Evolutionary conservation across 2,329 filamentous ascomycete species (phyloP).

Genomic region (Onygenales sp.): DNA sequence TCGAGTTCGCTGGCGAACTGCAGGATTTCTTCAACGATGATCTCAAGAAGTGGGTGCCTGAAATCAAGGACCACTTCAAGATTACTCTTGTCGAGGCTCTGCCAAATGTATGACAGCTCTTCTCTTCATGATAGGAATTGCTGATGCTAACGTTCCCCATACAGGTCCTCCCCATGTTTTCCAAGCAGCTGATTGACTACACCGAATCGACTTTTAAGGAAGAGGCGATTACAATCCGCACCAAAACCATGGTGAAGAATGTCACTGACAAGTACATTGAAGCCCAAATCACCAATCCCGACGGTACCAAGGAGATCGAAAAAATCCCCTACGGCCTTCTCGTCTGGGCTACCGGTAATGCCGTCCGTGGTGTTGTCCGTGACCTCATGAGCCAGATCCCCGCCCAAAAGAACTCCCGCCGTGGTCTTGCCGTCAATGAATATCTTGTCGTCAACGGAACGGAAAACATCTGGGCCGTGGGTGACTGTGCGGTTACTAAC

Average conservation of each 20-base stretch:
- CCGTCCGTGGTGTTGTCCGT: slow-evolving; percentile 76
- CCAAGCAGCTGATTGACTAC: slow-evolving; percentile 98
- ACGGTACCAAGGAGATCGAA: slow-evolving; percentile 74
- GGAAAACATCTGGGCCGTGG: slow-evolving; percentile 95
- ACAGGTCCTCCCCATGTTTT: slow-evolving; percentile 83
- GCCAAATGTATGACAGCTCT: slow-evolving; percentile 57
- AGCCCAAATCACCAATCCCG: slow-evolving; percentile 70
- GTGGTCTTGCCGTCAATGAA: slow-evolving; percentile 93
- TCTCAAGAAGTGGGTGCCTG: slow-evolving; percentile 94
- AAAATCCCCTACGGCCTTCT: slow-evolving; percentile 88
- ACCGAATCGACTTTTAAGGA: slow-evolving; percentile 98
- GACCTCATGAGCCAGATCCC: slow-evolving; percentile 89
- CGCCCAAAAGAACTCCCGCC: slow-evolving; percentile 88
- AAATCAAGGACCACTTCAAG: slow-evolving; percentile 90
- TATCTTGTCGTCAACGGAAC: slow-evolving; percentile 96
- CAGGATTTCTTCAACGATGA: slow-evolving; percentile 99
- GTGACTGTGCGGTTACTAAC: slow-evolving; percentile 93
- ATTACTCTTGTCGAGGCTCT: slow-evolving; percentile 96
- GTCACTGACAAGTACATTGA: slow-evolving; percentile 90
- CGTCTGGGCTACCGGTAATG: slow-evolving; percentile 97
- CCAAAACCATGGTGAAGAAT: slow-evolving; percentile 98
- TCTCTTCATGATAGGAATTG: background rate
- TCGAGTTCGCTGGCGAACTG: slow-evolving; percentile 96
- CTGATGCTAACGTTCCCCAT: slow-evolving; percentile 7
- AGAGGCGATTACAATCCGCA: slow-evolving; percentile 93